Evolutionary conservation across 2,329 filamentous ascomycete genomes (phyloP).

Genomic region (Penicillium hordei): DNA sequence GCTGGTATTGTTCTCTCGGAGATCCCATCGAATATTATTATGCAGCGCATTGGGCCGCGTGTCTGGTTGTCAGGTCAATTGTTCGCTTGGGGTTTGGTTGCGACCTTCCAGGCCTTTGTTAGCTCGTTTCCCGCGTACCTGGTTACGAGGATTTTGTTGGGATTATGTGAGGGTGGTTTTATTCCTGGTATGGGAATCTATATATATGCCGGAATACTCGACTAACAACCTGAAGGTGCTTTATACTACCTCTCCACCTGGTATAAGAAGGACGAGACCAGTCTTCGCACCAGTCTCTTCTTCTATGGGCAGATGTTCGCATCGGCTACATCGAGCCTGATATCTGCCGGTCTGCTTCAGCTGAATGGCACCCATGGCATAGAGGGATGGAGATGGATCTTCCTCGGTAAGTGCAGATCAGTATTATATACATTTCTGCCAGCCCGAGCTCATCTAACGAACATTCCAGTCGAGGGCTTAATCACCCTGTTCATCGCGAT

Average conservation of each 20-base stretch:
- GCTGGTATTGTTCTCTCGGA: constrained; percentile 51
- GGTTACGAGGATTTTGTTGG: constrained; percentile 53
- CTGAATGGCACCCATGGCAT: constrained; percentile 51
- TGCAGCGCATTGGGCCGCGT: constrained; percentile 54
- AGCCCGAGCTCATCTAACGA: too few relatives aligned
- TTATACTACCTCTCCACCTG: constrained; percentile 52
- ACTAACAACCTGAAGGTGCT: constrained; percentile 22
- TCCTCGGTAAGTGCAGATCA: constrained; percentile 33
- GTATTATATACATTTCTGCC: background rate
- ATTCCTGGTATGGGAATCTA: constrained; percentile 46
- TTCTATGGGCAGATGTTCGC: constrained; percentile 59
- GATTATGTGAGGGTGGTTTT: constrained; percentile 56
- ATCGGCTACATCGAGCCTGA: constrained; percentile 42
- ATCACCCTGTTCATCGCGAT: constrained; percentile 51
- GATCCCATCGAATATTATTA: constrained; percentile 56
- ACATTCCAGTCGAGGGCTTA: constrained; percentile 48
- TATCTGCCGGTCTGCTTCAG: constrained; percentile 46
- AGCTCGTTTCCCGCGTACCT: constrained; percentile 50
- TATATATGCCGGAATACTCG: too few relatives aligned
- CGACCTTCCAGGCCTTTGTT: constrained; percentile 57
- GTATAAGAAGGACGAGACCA: constrained; percentile 56
- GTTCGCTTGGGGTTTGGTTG: constrained; percentile 55
- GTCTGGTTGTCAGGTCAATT: constrained; percentile 56
- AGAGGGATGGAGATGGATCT: constrained; percentile 60
- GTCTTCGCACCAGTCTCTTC: constrained; percentile 55